phyloP scores from a whole-genome alignment of 2,329 filamentous ascomycete genomes.

The Botrytis cinerea region DNA sequence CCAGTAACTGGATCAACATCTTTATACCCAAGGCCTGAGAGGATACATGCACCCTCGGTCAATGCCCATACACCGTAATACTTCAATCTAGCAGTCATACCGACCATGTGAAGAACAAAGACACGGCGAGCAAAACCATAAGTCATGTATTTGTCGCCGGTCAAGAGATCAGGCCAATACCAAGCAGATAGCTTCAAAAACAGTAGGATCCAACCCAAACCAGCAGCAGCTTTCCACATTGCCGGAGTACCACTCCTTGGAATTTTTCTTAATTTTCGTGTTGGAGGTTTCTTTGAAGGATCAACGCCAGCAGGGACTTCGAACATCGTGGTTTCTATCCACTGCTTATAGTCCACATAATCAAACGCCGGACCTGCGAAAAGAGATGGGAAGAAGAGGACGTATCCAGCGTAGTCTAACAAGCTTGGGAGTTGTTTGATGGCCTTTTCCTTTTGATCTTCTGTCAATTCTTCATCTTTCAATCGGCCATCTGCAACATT shows the following conservation, averaged over 20 bases:
- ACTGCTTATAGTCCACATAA: slow-evolving; percentile 86
- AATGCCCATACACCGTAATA: slow-evolving; percentile 97
- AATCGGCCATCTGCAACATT: slow-evolving; percentile 92
- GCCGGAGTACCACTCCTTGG: slow-evolving; percentile 88
- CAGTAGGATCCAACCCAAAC: slow-evolving; percentile 75
- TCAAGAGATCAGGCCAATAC: slow-evolving; percentile 65
- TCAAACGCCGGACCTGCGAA: slow-evolving; percentile 93
- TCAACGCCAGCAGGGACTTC: slow-evolving; percentile 80
- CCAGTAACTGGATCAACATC: slow-evolving; percentile 83
- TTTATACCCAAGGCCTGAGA: slow-evolving; percentile 91
- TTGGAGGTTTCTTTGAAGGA: slow-evolving; percentile 79
- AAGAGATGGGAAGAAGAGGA: slow-evolving; percentile 91
- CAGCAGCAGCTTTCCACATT: slow-evolving; percentile 69
- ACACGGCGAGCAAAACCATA: slow-evolving; percentile 72
- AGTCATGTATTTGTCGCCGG: slow-evolving; percentile 65
- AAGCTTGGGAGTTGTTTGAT: slow-evolving; percentile 72
- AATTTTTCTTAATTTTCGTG: slow-evolving; percentile 87
- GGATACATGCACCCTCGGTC: slow-evolving; percentile 91
- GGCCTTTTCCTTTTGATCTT: slow-evolving; percentile 81
- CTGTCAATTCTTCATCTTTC: slow-evolving; percentile 76
- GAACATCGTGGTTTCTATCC: slow-evolving; percentile 95
- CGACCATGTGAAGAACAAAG: slow-evolving; percentile 81
- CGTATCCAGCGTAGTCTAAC: slow-evolving; percentile 84
- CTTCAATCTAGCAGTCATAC: slow-evolving; percentile 79
- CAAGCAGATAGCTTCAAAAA: slow-evolving; percentile 72